Conservation (phyloP, 257 asterid genomes). For the Leonotis leonurus region DNA sequence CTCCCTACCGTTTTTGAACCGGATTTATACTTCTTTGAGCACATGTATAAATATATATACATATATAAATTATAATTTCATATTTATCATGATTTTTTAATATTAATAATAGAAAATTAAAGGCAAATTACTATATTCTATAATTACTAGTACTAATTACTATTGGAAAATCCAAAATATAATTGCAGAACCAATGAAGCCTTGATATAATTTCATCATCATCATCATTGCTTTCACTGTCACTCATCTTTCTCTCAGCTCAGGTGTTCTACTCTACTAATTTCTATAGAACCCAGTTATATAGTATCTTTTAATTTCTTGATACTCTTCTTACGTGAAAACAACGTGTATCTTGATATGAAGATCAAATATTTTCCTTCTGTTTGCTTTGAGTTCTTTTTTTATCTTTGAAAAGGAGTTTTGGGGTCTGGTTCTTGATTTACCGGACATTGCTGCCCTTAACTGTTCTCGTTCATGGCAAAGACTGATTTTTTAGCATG, state of each 20-base stretch:
- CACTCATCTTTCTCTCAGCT: constrained; percentile 11
- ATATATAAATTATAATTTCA: too few relatives aligned
- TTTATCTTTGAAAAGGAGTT: not conserved
- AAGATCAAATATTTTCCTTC: constrained; percentile 9
- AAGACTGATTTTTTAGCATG: too few relatives aligned
- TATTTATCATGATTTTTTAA: too few relatives aligned
- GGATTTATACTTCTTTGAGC: too few relatives aligned
- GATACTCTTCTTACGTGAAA: not conserved
- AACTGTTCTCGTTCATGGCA: too few relatives aligned
- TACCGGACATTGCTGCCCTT: not conserved
- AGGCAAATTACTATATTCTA: too few relatives aligned
- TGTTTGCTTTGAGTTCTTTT: not conserved
- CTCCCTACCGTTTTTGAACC: too few relatives aligned
- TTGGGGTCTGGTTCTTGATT: not conserved
- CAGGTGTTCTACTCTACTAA: constrained; percentile 9
- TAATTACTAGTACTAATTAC: too few relatives aligned
- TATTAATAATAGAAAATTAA: too few relatives aligned
- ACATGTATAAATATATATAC: too few relatives aligned
- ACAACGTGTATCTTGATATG: not conserved
- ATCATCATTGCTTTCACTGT: constrained; percentile 3
- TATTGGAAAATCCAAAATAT: too few relatives aligned
- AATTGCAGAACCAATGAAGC: too few relatives aligned
- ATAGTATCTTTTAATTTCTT: not conserved
- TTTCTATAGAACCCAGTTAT: not conserved
- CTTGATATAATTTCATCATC: constrained; percentile 19